These are phyloP conservation scores for Luffa aegyptiaca DNA, from an alignment of 306 rosid genomes.

Conservation along the genomic window DNA sequence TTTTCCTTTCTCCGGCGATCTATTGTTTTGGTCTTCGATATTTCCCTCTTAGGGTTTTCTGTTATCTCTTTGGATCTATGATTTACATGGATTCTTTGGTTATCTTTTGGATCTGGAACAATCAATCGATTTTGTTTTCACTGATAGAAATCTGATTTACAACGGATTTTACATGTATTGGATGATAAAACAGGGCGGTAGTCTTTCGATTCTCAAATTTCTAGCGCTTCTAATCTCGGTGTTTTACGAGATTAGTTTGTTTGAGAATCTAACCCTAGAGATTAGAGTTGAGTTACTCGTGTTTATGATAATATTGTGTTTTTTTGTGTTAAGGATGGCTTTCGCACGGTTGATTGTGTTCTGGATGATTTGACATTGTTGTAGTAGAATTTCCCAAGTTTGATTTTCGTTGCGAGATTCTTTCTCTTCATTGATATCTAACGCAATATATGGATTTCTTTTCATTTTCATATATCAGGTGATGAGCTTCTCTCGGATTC, in stretches of 20 bases:
- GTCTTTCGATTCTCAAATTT: neutral
- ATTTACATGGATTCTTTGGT: neutral
- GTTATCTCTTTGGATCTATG: neutral
- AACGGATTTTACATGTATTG: neutral
- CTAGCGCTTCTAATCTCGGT: too few relatives aligned
- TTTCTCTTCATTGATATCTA: neutral
- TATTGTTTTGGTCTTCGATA: neutral
- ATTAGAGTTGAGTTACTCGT: neutral
- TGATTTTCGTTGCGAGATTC: neutral
- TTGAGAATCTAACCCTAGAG: neutral
- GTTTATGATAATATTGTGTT: neutral
- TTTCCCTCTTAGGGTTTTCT: neutral
- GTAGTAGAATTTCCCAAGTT: neutral
- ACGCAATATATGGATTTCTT: neutral
- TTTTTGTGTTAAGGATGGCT: neutral
- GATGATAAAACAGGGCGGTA: neutral
- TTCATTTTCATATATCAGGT: conserved; percentile 22
- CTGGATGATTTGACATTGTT: neutral
- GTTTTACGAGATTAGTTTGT: neutral
- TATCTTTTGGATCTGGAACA: neutral
- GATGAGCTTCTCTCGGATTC: conserved; percentile 92
- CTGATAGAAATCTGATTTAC: neutral
- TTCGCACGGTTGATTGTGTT: neutral
- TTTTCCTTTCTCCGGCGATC: neutral
- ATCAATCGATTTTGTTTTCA: neutral